Evolutionary conservation across 768 basidiomycete genomes (phyloP).

Genomic region (Lactifluus subvellereus): DNA sequence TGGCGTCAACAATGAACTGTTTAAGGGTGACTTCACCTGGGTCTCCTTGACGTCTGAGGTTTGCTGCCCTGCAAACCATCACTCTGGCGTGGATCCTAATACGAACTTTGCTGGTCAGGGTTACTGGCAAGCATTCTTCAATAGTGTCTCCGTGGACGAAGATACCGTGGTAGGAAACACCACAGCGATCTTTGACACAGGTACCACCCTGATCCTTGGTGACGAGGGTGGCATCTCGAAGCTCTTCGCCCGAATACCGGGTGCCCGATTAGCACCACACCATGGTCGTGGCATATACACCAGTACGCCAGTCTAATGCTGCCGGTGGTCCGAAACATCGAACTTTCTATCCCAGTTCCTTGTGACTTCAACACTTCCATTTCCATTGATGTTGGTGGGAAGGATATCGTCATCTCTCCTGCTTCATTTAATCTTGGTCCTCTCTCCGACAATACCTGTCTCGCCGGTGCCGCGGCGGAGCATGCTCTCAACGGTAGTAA

Average conservation of each 20-base stretch:
- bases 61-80: neutral
- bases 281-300: neutral
- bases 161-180: neutral
- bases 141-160: constrained; percentile 12
- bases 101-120: neutral
- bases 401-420: neutral
- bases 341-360: neutral
- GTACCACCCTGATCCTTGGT: constrained; percentile 26
- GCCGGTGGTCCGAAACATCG: too few species aligned
- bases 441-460: neutral
- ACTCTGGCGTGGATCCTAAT: neutral
- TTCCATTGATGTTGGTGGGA: neutral
- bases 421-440: neutral
- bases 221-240: constrained; percentile 9
- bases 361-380: neutral
- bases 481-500: neutral
- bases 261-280: neutral
- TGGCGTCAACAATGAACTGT: neutral
- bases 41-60: constrained; percentile 1
- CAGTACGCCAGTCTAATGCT: neutral
- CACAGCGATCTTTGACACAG: constrained; percentile 24
- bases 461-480: neutral
- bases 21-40: constrained; percentile 6
- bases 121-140: constrained; percentile 25
- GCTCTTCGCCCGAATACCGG: constrained; percentile 11